Evolutionary conservation across 176 grass and related monocot species (phyloP).

Genomic region (Musa troglodytarum): DNA sequence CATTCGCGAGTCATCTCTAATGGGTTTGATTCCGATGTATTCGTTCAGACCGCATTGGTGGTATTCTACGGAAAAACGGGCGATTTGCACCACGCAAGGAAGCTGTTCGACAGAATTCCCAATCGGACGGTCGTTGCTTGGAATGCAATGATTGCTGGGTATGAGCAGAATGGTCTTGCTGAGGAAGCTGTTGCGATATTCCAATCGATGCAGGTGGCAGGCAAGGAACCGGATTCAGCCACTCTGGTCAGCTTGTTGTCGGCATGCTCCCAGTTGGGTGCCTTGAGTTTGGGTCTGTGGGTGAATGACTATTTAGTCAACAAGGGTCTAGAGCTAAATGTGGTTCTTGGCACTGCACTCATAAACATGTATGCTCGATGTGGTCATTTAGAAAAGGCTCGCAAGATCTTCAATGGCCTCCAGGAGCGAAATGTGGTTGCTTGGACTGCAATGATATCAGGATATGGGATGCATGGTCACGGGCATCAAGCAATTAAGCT

Average conservation of each 20-base stretch:
- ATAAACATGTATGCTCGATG: constrained; percentile 77
- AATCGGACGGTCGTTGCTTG: constrained; percentile 50
- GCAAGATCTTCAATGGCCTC: constrained; percentile 40
- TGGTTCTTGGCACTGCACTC: constrained; percentile 64
- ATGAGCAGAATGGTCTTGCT: constrained; percentile 53
- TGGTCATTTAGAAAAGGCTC: constrained; percentile 54
- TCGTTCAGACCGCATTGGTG: constrained; percentile 26
- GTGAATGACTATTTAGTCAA: constrained; percentile 38
- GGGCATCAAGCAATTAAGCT: constrained; percentile 45
- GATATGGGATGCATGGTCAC: constrained; percentile 70
- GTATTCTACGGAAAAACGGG: constrained; percentile 40
- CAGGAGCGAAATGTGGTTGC: constrained; percentile 44
- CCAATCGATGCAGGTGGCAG: constrained; percentile 41
- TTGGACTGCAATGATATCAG: constrained; percentile 75
- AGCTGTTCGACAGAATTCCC: constrained; percentile 58
- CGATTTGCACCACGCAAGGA: constrained; percentile 31
- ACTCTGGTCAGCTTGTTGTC: constrained; percentile 55
- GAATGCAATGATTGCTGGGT: constrained; percentile 82
- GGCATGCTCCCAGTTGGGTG: constrained; percentile 56
- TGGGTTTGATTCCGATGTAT: constrained; percentile 37
- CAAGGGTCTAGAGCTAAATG: constrained; percentile 33
- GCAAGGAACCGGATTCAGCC: constrained; percentile 43
- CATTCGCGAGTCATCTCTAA: constrained; percentile 30
- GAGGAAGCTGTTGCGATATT: constrained; percentile 41
- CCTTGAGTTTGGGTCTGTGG: constrained; percentile 51